Evolutionary conservation across 805 yeast genomes (phyloP).

Genomic region (Lachancea meyersii): DNA sequence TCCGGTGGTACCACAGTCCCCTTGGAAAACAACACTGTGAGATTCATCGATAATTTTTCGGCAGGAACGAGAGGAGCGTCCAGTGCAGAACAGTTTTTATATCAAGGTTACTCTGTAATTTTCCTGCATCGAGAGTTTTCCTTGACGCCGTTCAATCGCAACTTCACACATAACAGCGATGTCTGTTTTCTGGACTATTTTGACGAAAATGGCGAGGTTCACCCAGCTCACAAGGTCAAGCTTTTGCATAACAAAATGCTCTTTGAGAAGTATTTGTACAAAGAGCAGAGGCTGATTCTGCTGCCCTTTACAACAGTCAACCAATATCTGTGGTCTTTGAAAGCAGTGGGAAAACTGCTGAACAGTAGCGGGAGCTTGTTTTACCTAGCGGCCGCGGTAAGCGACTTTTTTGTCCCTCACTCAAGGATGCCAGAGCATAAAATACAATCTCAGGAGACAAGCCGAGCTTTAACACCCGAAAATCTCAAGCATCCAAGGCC

Average conservation of each 20-base stretch:
- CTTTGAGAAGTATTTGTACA: conserved; percentile 26
- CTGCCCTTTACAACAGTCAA: conserved; percentile 93
- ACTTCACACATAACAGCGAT: conserved; percentile 69
- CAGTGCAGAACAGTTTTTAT: conserved; percentile 85
- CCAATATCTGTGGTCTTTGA: conserved; percentile 83
- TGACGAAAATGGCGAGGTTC: conserved; percentile 53
- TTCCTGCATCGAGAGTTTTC: conserved; percentile 91
- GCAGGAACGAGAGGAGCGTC: conserved; percentile 99
- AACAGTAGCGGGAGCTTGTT: conserved; percentile 61
- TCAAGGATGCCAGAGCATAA: conserved; percentile 87
- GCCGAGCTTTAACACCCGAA: conserved; percentile 17
- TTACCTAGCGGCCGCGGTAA: conserved; percentile 94
- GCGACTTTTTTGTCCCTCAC: conserved; percentile 89
- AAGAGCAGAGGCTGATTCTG: conserved; percentile 38
- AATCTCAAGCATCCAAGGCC: conserved; percentile 19
- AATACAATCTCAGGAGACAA: conserved; percentile 73
- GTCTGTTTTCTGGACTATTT: conserved; percentile 82
- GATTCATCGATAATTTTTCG: conserved; percentile 93
- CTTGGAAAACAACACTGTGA: conserved; percentile 88
- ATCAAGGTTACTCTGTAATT: conserved; percentile 83
- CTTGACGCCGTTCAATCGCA: conserved; percentile 85
- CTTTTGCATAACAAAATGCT: conserved; percentile 54
- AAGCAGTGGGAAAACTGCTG: conserved; percentile 55
- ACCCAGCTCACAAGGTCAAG: conserved; percentile 50
- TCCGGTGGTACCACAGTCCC: conserved; percentile 99